A percentile compares a stretch with the other conserved stretches of the same genome.
phyloP scores from a whole-genome alignment of 108 stramenopile genomes.

The Cyclotella kingstonii region DNA sequence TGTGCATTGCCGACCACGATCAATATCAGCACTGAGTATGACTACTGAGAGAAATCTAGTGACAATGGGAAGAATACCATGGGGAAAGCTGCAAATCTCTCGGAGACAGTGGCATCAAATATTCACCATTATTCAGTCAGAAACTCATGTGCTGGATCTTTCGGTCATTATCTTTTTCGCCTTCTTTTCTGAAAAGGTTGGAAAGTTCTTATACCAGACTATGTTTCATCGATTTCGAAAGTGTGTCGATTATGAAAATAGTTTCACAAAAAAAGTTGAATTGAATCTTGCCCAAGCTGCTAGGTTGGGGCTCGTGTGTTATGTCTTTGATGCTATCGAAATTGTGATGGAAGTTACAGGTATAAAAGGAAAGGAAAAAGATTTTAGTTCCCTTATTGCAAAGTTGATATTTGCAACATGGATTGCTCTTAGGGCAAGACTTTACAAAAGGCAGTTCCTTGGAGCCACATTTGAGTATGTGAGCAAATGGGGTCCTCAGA shows the following conservation, averaged over 20 bases:
- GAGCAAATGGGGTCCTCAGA: constrained; percentile 9
- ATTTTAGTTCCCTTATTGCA: constrained; percentile 24
- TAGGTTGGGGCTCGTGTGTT: constrained; percentile 36
- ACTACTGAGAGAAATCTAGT: constrained; percentile 19
- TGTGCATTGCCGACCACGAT: too few species aligned
- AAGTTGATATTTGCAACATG: constrained; percentile 36
- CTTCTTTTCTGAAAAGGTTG: constrained; percentile 20
- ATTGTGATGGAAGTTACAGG: constrained; percentile 38
- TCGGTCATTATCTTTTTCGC: constrained; percentile 16
- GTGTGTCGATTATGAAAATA: constrained; percentile 22
- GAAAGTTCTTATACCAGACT: constrained; percentile 10
- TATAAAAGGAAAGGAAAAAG: constrained; percentile 18
- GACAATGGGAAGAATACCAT: constrained; percentile 42
- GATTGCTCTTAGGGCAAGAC: constrained; percentile 20
- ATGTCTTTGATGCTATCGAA: constrained; percentile 37
- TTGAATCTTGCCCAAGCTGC: constrained; percentile 31
- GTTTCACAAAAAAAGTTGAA: constrained; percentile 33
- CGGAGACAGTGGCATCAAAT: constrained; percentile 19
- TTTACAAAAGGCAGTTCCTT: constrained; percentile 35
- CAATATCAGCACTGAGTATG: neutral
- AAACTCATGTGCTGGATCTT: constrained; percentile 28
- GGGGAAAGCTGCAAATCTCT: constrained; percentile 30
- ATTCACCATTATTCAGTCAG: constrained; percentile 33
- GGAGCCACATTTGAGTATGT: constrained; percentile 21
- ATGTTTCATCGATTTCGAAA: constrained; percentile 28